Evolutionary conservation across 805 yeast genomes (phyloP).

Genomic region (Saccharomycopsis olivae): DNA sequence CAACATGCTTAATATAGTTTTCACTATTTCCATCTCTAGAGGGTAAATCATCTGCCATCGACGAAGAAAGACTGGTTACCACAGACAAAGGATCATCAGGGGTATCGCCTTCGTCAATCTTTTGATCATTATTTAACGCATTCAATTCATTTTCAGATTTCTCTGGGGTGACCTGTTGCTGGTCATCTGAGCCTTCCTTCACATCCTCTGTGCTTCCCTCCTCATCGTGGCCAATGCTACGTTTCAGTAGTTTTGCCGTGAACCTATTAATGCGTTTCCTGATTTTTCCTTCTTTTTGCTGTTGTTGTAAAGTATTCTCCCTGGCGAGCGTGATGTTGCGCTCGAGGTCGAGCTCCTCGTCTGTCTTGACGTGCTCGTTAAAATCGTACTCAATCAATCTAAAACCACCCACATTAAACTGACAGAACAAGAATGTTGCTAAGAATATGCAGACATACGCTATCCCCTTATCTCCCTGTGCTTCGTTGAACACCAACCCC

Average conservation of each 20-base stretch:
- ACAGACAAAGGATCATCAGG: background rate
- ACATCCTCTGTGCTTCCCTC: background rate
- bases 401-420: conserved; percentile 72
- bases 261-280: no score
- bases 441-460: conserved; percentile 75
- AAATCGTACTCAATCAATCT: conserved; percentile 64
- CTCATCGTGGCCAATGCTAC: background rate
- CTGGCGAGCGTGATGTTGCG: background rate
- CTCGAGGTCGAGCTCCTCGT: background rate
- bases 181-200: background rate
- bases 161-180: background rate
- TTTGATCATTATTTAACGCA: background rate
- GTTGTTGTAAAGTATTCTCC: background rate
- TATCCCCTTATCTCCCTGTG: conserved; percentile 62
- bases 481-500: conserved; percentile 45
- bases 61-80: conserved; percentile 6
- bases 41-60: conserved; percentile 3
- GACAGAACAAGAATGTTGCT: conserved; percentile 53
- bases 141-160: background rate
- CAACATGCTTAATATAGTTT: background rate
- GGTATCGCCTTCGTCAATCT: conserved; percentile 1
- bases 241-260: no score
- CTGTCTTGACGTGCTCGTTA: conserved; percentile 15
- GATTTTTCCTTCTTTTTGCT: background rate
- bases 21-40: background rate